Conservation (phyloP, 169 alveolate genomes). For the Babesia ovata region DNA sequence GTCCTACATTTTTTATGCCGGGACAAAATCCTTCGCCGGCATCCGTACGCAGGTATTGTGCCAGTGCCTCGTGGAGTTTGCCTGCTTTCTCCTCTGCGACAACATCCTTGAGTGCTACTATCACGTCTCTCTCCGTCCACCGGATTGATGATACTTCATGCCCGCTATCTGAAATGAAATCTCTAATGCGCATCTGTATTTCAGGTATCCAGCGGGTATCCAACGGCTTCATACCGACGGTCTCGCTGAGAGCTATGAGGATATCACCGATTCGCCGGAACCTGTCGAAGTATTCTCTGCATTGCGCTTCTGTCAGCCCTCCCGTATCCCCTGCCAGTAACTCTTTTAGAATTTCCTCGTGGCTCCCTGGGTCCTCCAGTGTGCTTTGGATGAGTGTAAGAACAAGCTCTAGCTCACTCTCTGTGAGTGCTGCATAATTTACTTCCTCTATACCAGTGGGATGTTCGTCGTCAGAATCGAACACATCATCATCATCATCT, state of each 20-base stretch:
- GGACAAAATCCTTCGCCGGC: constrained; percentile 14
- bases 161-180: constrained; percentile 13
- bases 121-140: constrained; percentile 49
- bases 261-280: constrained; percentile 47
- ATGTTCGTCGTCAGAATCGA: constrained; percentile 28
- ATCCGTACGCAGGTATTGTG: background rate
- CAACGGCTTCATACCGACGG: constrained; percentile 45
- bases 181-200: constrained; percentile 16
- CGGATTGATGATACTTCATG: constrained; percentile 34
- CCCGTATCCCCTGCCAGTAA: constrained; percentile 24
- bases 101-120: constrained; percentile 28
- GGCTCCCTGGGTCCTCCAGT: constrained; percentile 24
- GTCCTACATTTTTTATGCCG: constrained; percentile 17
- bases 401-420: constrained; percentile 27
- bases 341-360: constrained; percentile 30
- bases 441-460: constrained; percentile 19
- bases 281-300: constrained; percentile 23
- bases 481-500: constrained; percentile 5
- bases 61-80: constrained; percentile 13
- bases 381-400: constrained; percentile 34
- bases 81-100: background rate
- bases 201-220: constrained; percentile 52
- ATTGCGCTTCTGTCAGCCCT: constrained; percentile 32
- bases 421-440: constrained; percentile 37
- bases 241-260: constrained; percentile 28